These are phyloP conservation scores for Thamnidium elegans DNA, from an alignment of 192 early-diverging fungal species.

Conservation along the genomic window DNA sequence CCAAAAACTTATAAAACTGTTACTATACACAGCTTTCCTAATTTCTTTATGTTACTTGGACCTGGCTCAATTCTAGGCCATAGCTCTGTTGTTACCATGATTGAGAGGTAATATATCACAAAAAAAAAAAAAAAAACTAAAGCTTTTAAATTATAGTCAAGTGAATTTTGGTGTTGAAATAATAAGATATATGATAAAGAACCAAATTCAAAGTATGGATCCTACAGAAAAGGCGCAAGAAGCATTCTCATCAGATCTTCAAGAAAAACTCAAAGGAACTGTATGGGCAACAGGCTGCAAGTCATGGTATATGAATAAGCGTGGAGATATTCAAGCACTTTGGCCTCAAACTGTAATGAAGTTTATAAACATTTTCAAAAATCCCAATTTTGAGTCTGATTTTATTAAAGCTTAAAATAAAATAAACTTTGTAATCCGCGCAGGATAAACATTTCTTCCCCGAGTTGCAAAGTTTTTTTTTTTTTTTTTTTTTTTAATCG, in stretches of 20 bases:
- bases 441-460: no score
- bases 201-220: constrained; percentile 37
- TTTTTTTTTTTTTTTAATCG: no score
- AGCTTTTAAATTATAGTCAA: constrained; percentile 16
- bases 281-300: constrained; percentile 49
- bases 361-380: constrained; percentile 9
- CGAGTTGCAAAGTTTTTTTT: no score
- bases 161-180: constrained; percentile 43
- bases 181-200: constrained; percentile 41
- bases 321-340: constrained; percentile 34
- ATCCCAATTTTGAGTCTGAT: no score
- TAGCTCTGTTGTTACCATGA: no score
- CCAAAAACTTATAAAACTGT: constrained; percentile 41
- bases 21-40: constrained; percentile 42
- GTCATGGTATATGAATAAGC: constrained; percentile 47
- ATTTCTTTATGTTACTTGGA: constrained; percentile 3
- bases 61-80: no score
- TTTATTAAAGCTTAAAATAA: no score
- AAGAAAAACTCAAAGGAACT: constrained; percentile 38
- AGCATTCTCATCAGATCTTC: constrained; percentile 30
- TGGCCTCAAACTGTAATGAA: constrained; percentile 27
- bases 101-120: no score
- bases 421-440: no score
- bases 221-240: constrained; percentile 35
- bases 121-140: no score